Evolutionary conservation across 768 basidiomycete genomes (phyloP), one percentile per base, ranked within the genome.

Genomic region (Macrocybe gigantea): DNA sequence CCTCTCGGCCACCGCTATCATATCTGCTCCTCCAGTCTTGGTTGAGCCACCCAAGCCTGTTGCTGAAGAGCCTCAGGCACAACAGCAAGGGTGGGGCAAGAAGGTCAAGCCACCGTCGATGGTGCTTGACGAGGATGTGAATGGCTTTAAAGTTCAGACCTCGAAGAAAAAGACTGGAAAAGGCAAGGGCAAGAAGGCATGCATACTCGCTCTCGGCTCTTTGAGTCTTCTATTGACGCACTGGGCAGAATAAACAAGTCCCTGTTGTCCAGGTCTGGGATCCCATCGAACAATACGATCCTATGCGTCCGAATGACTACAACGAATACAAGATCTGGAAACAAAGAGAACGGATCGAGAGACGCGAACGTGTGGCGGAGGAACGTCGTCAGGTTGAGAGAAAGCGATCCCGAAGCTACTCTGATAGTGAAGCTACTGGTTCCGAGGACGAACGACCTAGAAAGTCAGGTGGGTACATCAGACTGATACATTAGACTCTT

Each of bases 51-150:
- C 65, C 4, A 53, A 64, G 11, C 49, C 64, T 14, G 50, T 58
- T 35, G 48, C 64, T 6, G 58, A 62, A 42, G 58, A 66, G 3
- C 44, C 68, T n/a, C 66, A 72, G 54, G 66, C 73, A 12, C 78
- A 82, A 53, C 41, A 41, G 11, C 41, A 29, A 41, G 82, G 83
- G 54, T 91, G 90, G 90, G 86, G 86, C 38, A 88, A 85, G 67
- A 91, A 91, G 61, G 83, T 92, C 60, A 91, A 91, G 57, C 90
- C 91, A 11, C 91, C 91, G 2, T 87, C 87, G 0, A 92, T 93
- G 88, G 73, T 92, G 14, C 77, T 93, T 7, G 90, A 93, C 51
- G 91, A 93, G 50, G 88, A 93, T 52, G 72, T 93, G 53, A 93
- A 93, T 49, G 90, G 90, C 1, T 93, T 85, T 65, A 85, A 80